These are phyloP conservation scores for Thielaviopsis euricoi DNA, from an alignment of 2,329 filamentous ascomycete genomes.

Conservation along the genomic window DNA sequence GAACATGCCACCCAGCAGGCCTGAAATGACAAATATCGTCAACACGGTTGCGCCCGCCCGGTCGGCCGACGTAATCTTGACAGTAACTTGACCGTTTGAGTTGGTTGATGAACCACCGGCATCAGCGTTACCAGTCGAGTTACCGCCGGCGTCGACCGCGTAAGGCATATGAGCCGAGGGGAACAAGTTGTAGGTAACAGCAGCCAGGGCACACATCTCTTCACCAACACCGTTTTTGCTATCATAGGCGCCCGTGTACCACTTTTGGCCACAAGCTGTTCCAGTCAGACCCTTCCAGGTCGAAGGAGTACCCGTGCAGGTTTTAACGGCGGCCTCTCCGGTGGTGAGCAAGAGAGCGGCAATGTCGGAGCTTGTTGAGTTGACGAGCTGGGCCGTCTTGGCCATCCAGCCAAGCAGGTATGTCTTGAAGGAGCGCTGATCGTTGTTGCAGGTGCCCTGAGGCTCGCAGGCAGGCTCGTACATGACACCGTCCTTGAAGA, in stretches of 20 bases:
- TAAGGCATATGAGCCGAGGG: constrained; percentile 26
- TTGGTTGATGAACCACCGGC: constrained; percentile 21
- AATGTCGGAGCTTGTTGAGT: constrained; percentile 32
- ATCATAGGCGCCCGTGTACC: constrained; percentile 39
- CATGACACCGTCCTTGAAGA: constrained; percentile 38
- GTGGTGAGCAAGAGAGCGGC: constrained; percentile 33
- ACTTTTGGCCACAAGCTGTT: constrained; percentile 51
- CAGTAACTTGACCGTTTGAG: constrained; percentile 18
- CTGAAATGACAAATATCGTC: constrained; percentile 32
- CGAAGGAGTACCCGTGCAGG: constrained; percentile 31
- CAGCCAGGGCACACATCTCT: constrained; percentile 51
- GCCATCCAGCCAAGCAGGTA: constrained; percentile 55
- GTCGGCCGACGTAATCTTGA: constrained; percentile 32
- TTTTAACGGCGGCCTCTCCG: constrained; percentile 33
- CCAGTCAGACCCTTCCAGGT: constrained; percentile 35
- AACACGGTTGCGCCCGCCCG: constrained; percentile 38
- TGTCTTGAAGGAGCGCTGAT: constrained; percentile 62
- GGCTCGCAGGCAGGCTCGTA: constrained; percentile 52
- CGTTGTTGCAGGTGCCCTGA: constrained; percentile 43
- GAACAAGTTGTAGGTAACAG: constrained; percentile 44
- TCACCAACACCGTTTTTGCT: constrained; percentile 46
- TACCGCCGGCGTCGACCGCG: constrained; percentile 41
- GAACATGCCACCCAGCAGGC: constrained; percentile 31
- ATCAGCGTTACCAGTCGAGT: constrained; percentile 29
- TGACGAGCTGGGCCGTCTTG: constrained; percentile 35